phyloP scores from a whole-genome alignment of 495 filamentous ascomycete species.

The Oidiodendron maius region DNA sequence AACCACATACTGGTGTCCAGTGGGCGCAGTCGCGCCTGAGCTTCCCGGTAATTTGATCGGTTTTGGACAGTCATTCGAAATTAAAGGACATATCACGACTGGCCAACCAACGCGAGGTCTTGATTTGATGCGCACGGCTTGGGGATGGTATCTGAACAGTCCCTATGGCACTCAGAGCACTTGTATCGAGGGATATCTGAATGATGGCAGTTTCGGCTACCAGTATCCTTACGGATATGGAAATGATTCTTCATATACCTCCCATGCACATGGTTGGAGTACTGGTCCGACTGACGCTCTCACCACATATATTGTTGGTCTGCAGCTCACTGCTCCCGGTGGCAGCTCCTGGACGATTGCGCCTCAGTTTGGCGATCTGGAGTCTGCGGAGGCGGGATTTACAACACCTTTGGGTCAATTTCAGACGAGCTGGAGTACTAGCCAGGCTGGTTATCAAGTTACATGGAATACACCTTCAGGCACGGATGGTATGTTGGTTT shows the following conservation, averaged over 20 bases:
- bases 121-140: conserved; percentile 53
- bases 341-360: conserved; percentile 49
- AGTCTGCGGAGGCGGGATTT: conserved; percentile 51
- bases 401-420: conserved; percentile 49
- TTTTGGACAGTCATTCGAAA: conserved; percentile 59
- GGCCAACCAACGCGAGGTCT: conserved; percentile 47
- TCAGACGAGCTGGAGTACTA: conserved; percentile 23
- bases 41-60: conserved; percentile 53
- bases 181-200: conserved; percentile 56
- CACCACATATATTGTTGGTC: conserved; percentile 51
- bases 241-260: conserved; percentile 47
- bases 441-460: conserved; percentile 15
- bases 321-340: conserved; percentile 42
- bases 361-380: conserved; percentile 53
- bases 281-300: conserved; percentile 53
- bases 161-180: conserved; percentile 57
- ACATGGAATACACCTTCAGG: conserved; percentile 18
- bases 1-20: conserved; percentile 31
- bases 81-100: conserved; percentile 53
- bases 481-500: conserved; percentile 21
- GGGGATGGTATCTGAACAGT: conserved; percentile 60
- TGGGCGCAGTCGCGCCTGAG: conserved; percentile 54
- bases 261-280: conserved; percentile 52
- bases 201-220: conserved; percentile 54
- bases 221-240: conserved; percentile 43